Percentiles rank a stretch among this genome's conserved stretches.
Conservation (phyloP, 805 yeast species). For the Hanseniaspora taiwanica region DNA sequence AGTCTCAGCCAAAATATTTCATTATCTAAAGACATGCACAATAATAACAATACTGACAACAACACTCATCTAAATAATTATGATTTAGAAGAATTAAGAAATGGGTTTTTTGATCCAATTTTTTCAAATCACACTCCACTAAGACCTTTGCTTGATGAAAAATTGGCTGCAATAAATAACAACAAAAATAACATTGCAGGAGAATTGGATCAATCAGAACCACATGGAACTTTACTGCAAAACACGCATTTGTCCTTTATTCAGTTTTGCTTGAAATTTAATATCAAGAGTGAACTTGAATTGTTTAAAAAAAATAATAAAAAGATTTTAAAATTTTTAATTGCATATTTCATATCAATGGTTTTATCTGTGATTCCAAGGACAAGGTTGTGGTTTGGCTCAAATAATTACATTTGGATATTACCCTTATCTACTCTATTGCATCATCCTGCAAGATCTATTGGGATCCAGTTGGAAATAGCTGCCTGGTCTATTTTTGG, state of each 20-base stretch:
- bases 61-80: conserved; percentile 9
- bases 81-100: conserved; percentile 32
- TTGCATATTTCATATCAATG: conserved; percentile 29
- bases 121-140: conserved; percentile 22
- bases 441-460: conserved; percentile 34
- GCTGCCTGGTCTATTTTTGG: conserved; percentile 29
- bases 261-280: neutral
- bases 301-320: conserved; percentile 4
- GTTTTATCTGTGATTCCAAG: conserved; percentile 27
- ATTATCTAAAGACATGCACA: too few species aligned
- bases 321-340: conserved; percentile 19
- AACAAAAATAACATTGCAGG: too few species aligned
- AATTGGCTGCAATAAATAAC: conserved; percentile 3
- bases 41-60: neutral
- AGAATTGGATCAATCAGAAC: too few species aligned
- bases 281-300: neutral
- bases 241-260: too few species aligned
- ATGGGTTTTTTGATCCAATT: conserved; percentile 36
- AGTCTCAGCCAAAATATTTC: too few species aligned
- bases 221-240: too few species aligned
- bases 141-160: neutral
- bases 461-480: conserved; percentile 36
- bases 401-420: conserved; percentile 20
- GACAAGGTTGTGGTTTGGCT: conserved; percentile 32
- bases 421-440: conserved; percentile 30